Conservation (phyloP, 163 green algal genomes). For the Scenedesmus sp. region DNA sequence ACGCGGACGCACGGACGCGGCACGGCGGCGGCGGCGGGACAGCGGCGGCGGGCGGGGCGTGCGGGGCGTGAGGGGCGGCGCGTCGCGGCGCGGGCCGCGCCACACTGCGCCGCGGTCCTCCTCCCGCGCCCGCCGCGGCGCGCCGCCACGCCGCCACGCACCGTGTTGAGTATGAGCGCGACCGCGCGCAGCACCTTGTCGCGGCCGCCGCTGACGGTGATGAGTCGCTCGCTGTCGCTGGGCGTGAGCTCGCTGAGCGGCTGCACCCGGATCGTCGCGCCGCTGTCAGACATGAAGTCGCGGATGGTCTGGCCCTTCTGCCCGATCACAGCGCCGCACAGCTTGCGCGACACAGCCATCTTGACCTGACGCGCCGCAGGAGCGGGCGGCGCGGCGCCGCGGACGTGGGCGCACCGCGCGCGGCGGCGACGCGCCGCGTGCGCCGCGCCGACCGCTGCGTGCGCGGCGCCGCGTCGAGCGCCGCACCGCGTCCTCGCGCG, state of each 20-base stretch:
- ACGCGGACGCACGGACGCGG: background rate
- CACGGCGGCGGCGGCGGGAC: background rate
- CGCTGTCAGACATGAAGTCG: slow-evolving; percentile 71
- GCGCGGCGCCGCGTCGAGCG: background rate
- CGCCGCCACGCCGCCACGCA: slow-evolving; percentile 13
- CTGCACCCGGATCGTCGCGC: slow-evolving; percentile 68
- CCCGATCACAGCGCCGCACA: slow-evolving; percentile 72
- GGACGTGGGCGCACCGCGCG: no score
- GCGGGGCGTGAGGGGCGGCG: background rate
- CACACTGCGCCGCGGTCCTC: no score
- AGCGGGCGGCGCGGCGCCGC: background rate
- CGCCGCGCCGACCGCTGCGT: background rate
- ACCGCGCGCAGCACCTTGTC: slow-evolving; percentile 71
- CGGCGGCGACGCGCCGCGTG: no score
- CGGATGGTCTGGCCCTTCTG: slow-evolving; percentile 70
- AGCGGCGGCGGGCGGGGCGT: background rate
- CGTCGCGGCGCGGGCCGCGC: background rate
- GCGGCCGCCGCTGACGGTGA: slow-evolving; percentile 60
- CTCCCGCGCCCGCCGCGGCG: background rate
- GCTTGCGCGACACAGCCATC: slow-evolving; percentile 62
- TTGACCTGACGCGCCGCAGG: slow-evolving; percentile 55
- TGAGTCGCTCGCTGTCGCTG: slow-evolving; percentile 67
- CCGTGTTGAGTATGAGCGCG: slow-evolving; percentile 69
- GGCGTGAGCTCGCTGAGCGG: slow-evolving; percentile 65
- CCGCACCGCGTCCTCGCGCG: slow-evolving; percentile 33